phyloP scores from a whole-genome alignment of 1,139 yeast species.

The Blastobotrys apis region DNA sequence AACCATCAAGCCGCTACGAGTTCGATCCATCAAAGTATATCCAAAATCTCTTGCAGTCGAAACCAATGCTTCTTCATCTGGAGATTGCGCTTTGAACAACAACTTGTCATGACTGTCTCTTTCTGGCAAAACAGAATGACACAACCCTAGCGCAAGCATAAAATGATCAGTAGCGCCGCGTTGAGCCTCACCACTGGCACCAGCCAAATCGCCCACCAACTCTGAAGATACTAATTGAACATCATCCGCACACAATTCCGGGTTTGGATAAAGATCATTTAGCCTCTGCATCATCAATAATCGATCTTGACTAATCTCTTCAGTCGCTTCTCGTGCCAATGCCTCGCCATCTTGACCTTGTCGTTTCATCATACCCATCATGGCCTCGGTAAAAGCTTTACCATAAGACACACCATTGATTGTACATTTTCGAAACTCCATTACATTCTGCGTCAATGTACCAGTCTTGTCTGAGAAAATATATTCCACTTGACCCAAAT shows the following conservation, averaged over 20 bases:
- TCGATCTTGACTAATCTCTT: slow-evolving; percentile 55
- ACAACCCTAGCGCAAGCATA: slow-evolving; percentile 76
- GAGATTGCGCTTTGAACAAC: slow-evolving; percentile 88
- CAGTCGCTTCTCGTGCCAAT: slow-evolving; percentile 42
- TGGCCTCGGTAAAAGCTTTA: slow-evolving; percentile 91
- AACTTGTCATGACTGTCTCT: slow-evolving; percentile 46
- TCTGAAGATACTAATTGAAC: slow-evolving; percentile 38
- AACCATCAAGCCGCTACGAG: slow-evolving; percentile 62
- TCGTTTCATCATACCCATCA: slow-evolving; percentile 85
- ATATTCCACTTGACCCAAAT: slow-evolving; percentile 92
- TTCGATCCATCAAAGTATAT: slow-evolving; percentile 68
- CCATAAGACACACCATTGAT: slow-evolving; percentile 86
- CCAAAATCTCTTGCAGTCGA: slow-evolving; percentile 91
- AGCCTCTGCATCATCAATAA: slow-evolving; percentile 58
- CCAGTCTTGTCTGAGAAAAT: slow-evolving; percentile 97
- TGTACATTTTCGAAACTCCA: slow-evolving; percentile 93
- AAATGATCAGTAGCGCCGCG: slow-evolving; percentile 59
- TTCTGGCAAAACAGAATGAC: slow-evolving; percentile 89
- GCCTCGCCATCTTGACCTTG: slow-evolving; percentile 71
- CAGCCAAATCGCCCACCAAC: slow-evolving; percentile 32
- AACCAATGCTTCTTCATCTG: slow-evolving; percentile 95
- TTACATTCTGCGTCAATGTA: slow-evolving; percentile 89
- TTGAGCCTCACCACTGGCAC: slow-evolving; percentile 42
- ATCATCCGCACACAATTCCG: slow-evolving; percentile 56
- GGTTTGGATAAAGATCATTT: slow-evolving; percentile 45